phyloP scores from a whole-genome alignment of 768 basidiomycete genomes.

The Fibroporia radiculosa region DNA sequence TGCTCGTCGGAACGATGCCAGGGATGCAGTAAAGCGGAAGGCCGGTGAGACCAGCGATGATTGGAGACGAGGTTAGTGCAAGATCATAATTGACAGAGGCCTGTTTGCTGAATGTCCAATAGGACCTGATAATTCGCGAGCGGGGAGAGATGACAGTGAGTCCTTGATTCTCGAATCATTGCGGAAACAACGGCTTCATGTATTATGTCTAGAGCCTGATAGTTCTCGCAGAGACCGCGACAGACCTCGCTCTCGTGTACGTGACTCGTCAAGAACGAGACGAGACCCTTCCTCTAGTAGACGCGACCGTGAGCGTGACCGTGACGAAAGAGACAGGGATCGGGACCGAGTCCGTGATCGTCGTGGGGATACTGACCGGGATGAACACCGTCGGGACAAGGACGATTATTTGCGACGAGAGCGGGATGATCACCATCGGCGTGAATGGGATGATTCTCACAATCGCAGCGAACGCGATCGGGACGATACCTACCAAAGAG shows the following conservation, averaged over 20 bases:
- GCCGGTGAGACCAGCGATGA: slow-evolving; percentile 71
- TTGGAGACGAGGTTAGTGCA: slow-evolving; percentile 75
- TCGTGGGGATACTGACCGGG: slow-evolving; percentile 25
- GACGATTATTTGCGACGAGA: slow-evolving; percentile 28
- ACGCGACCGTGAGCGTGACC: slow-evolving; percentile 41
- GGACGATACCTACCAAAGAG: slow-evolving; percentile 29
- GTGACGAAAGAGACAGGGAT: slow-evolving; percentile 23
- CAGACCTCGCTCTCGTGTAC: slow-evolving; percentile 52
- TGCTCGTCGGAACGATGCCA: slow-evolving; percentile 47
- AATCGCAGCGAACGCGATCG: slow-evolving; percentile 22
- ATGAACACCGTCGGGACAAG: slow-evolving; percentile 27
- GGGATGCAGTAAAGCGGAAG: slow-evolving; percentile 60
- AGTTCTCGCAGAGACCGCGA: slow-evolving; percentile 54
- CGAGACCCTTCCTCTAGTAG: slow-evolving; percentile 47
- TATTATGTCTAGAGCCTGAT: slow-evolving; percentile 37
- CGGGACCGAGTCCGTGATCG: slow-evolving; percentile 23
- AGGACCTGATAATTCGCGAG: slow-evolving; percentile 44
- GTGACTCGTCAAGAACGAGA: slow-evolving; percentile 55
- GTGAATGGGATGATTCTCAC: slow-evolving; percentile 23
- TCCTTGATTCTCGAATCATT: not conserved
- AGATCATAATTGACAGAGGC: too few relatives aligned
- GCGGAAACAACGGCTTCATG: slow-evolving; percentile 7
- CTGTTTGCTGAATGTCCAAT: too few relatives aligned
- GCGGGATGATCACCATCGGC: slow-evolving; percentile 25
- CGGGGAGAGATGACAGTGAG: slow-evolving; percentile 59